A percentile compares a stretch with the other conserved stretches of the same genome.
phyloP scores from a whole-genome alignment of 164 flowering plant species.

The Chimonanthus praecox region DNA sequence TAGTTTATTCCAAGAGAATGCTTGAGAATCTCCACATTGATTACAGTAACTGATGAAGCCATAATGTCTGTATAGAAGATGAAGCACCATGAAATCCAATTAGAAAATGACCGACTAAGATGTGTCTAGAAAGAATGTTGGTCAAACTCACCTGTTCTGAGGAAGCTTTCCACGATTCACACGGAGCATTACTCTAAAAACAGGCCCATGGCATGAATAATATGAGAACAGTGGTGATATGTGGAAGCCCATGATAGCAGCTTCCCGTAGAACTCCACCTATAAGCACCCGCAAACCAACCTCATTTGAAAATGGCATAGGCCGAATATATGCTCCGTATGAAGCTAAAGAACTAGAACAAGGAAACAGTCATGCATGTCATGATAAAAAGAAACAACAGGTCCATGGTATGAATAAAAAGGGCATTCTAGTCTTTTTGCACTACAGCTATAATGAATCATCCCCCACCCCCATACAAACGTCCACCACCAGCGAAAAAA shows the following conservation, averaged over 20 bases:
- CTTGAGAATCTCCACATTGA: slow-evolving; percentile 64
- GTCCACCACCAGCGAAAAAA: too few relatives aligned
- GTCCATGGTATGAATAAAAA: too few relatives aligned
- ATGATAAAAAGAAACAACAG: slow-evolving; percentile 6
- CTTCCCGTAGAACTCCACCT: slow-evolving; percentile 89
- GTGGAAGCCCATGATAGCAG: slow-evolving; percentile 65
- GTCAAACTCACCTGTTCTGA: slow-evolving; percentile 36
- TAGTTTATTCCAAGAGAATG: slow-evolving; percentile 64
- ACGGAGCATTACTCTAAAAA: slow-evolving; percentile 79
- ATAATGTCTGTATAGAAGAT: slow-evolving; percentile 46
- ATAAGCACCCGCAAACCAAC: slow-evolving; percentile 90
- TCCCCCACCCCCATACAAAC: too few relatives aligned
- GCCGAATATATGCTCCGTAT: slow-evolving; percentile 85
- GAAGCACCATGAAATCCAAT: background rate
- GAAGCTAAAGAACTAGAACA: slow-evolving; percentile 67
- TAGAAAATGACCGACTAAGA: background rate
- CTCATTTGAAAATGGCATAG: slow-evolving; percentile 88
- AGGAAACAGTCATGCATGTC: slow-evolving; percentile 13
- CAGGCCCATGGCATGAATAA: slow-evolving; percentile 93
- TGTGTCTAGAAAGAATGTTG: background rate
- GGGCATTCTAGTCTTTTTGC: too few relatives aligned
- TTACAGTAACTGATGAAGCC: slow-evolving; percentile 76
- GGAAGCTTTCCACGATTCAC: slow-evolving; percentile 63
- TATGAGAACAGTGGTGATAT: slow-evolving; percentile 84
- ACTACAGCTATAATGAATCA: too few relatives aligned